A percentile compares a stretch with the other conserved stretches of the same genome.
phyloP scores from a whole-genome alignment of 2,329 filamentous ascomycete species.

The Sporothrix curviconia region DNA sequence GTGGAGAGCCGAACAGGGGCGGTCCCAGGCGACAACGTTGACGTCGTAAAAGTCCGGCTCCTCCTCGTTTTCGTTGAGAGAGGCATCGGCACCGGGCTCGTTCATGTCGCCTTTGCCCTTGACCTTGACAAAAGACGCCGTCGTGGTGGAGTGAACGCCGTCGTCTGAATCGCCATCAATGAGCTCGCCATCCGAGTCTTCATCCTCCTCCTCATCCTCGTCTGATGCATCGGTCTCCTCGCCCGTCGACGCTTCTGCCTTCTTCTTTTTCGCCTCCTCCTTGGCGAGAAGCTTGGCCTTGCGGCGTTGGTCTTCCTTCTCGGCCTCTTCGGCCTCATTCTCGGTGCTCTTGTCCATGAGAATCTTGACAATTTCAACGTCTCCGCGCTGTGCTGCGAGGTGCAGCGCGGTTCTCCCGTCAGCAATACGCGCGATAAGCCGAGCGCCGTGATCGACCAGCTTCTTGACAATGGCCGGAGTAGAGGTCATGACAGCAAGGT shows the following conservation, averaged over 20 bases:
- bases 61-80: constrained; percentile 51
- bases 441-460: constrained; percentile 65
- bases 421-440: constrained; percentile 66
- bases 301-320: constrained; percentile 46
- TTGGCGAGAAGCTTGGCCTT: constrained; percentile 23
- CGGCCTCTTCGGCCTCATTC: constrained; percentile 63
- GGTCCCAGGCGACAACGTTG: constrained; percentile 75
- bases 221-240: neutral
- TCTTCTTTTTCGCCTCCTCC: constrained; percentile 6
- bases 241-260: constrained; percentile 2
- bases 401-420: constrained; percentile 81
- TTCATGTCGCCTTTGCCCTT: constrained; percentile 33
- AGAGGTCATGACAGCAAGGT: constrained; percentile 65
- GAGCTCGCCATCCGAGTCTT: constrained; percentile 34
- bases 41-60: constrained; percentile 76
- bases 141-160: constrained; percentile 48
- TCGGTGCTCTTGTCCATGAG: constrained; percentile 66
- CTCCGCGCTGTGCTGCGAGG: constrained; percentile 65
- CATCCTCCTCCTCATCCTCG: constrained; percentile 16
- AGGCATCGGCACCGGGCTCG: constrained; percentile 26
- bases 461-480: constrained; percentile 63
- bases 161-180: constrained; percentile 43
- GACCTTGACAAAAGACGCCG: constrained; percentile 71
- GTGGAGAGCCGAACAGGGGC: constrained; percentile 66
- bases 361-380: constrained; percentile 61